These are phyloP conservation scores for Tilletia setariae DNA, from an alignment of 1,284 basidiomycete genomes.

Conservation along the genomic window DNA sequence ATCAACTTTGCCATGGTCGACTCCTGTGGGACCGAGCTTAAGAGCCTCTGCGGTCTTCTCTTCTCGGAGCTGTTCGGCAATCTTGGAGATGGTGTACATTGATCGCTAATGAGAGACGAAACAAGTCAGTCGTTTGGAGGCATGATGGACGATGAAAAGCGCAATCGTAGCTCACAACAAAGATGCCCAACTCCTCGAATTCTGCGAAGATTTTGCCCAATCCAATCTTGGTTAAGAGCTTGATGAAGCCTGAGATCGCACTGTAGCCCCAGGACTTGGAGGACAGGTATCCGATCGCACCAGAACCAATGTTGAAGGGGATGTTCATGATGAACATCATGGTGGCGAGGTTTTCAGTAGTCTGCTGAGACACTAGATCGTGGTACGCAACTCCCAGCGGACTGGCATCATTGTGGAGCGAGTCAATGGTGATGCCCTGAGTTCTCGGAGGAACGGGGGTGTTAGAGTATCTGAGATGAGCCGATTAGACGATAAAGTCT, in stretches of 20 bases:
- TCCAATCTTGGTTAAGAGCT: not conserved
- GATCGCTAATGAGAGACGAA: not conserved
- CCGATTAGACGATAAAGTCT: no score
- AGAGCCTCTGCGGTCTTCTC: slow-evolving; percentile 30
- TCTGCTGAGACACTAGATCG: slow-evolving; percentile 39
- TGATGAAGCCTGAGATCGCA: not conserved
- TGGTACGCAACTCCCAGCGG: slow-evolving; percentile 43
- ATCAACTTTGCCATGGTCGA: slow-evolving; percentile 28
- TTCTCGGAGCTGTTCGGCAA: slow-evolving; percentile 37
- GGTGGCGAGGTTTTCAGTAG: slow-evolving; percentile 33
- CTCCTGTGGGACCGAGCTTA: slow-evolving; percentile 27
- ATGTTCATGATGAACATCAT: slow-evolving; percentile 28
- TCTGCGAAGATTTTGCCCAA: not conserved
- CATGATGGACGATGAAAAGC: not conserved
- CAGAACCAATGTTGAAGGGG: not conserved
- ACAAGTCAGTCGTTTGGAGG: not conserved
- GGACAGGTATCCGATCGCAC: not conserved
- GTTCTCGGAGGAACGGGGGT: no score
- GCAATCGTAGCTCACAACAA: not conserved
- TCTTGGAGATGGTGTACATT: slow-evolving; percentile 38
- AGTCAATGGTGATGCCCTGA: slow-evolving; percentile 35
- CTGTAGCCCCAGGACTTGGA: slow-evolving; percentile 2
- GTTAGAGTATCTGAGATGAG: no score
- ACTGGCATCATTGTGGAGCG: slow-evolving; percentile 35
- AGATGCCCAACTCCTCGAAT: slow-evolving; percentile 2